Evolutionary conservation across 2,329 filamentous ascomycete genomes (phyloP).

Genomic region (Aspergillus fructus): DNA sequence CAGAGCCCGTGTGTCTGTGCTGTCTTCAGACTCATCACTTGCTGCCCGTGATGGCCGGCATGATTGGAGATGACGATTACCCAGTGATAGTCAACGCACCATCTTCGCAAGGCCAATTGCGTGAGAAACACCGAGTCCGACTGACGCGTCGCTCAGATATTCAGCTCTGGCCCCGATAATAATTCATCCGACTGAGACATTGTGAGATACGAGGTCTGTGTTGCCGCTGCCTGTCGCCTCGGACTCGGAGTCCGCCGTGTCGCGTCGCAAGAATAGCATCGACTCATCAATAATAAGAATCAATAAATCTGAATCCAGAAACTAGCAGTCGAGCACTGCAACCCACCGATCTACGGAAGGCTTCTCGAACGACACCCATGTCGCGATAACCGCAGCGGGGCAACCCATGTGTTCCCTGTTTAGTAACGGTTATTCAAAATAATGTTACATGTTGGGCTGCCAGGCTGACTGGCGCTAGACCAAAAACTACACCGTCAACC

Average conservation of each 20-base stretch:
- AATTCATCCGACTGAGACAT: not conserved
- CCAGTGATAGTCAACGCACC: not conserved
- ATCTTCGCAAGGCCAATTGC: not conserved
- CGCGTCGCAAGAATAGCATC: not conserved
- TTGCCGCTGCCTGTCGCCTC: not conserved
- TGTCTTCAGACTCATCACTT: not conserved
- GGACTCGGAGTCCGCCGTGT: not conserved
- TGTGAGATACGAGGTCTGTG: not conserved
- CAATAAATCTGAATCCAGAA: not conserved
- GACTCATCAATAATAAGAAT: not conserved
- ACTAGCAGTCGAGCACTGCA: not conserved
- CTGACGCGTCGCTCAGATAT: not conserved
- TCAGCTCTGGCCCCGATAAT: not conserved
- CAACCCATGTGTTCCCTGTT: not conserved
- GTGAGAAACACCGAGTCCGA: not conserved
- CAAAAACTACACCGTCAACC: not conserved
- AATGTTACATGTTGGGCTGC: not conserved
- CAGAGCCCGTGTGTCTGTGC: not conserved
- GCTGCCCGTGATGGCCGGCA: not conserved
- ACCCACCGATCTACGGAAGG: conserved; percentile 5
- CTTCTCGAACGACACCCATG: conserved; percentile 11
- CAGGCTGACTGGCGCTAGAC: no score
- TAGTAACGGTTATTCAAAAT: not conserved
- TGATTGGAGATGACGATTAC: not conserved
- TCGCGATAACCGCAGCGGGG: conserved; percentile 1